phyloP scores from a whole-genome alignment of 129 eudicot genomes.

The Oenanthe sinensis region DNA sequence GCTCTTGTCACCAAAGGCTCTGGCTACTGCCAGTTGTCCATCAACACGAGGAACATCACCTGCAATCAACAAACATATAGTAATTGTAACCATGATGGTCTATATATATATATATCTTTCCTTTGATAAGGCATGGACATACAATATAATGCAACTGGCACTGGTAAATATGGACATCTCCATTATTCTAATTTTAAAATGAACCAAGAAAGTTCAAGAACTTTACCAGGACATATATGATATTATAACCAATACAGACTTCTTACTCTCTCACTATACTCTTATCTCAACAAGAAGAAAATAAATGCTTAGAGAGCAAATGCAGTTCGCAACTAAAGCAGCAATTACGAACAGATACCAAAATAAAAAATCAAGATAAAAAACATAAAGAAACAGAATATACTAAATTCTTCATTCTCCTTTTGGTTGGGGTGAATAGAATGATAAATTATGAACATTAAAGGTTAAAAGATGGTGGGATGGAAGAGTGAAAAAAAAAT shows the following conservation, averaged over 20 bases:
- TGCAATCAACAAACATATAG: constrained; percentile 11
- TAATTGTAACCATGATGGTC: background rate
- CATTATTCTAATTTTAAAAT: background rate
- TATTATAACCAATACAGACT: background rate
- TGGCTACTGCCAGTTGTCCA: constrained; percentile 74
- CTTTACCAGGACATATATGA: background rate
- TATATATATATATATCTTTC: background rate
- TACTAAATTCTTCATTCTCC: background rate
- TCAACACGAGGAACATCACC: constrained; percentile 91
- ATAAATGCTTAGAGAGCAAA: background rate
- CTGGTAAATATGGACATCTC: background rate
- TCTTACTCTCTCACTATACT: background rate
- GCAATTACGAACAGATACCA: background rate
- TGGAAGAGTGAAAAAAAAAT: too few relatives aligned
- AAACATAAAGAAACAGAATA: background rate
- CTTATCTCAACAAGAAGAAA: background rate
- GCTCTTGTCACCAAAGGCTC: constrained; percentile 87
- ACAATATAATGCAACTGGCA: background rate
- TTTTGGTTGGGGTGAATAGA: too few relatives aligned
- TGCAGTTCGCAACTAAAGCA: background rate
- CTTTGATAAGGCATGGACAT: background rate
- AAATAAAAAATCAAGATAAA: background rate
- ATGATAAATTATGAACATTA: too few relatives aligned
- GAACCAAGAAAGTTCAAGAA: background rate
- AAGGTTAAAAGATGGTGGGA: too few relatives aligned